Conservation (phyloP, 2,329 filamentous ascomycete genomes). For the Aspergillus udagawae region DNA sequence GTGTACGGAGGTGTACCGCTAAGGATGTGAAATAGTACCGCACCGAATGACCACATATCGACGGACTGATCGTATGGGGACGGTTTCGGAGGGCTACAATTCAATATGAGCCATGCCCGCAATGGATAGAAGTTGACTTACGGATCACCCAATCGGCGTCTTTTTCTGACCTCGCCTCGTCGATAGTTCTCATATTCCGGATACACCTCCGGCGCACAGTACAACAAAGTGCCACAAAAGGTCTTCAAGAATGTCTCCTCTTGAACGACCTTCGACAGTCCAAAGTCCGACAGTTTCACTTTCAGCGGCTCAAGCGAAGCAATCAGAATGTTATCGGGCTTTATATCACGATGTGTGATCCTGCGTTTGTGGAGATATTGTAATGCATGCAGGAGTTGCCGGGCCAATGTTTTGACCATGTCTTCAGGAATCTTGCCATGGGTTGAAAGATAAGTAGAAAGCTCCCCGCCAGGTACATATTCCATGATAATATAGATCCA, state of each 20-base stretch:
- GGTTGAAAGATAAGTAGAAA: constrained; percentile 67
- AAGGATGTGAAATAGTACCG: constrained; percentile 84
- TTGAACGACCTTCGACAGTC: constrained; percentile 88
- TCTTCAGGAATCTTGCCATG: constrained; percentile 62
- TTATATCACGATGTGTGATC: constrained; percentile 98
- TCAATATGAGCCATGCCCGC: constrained; percentile 9
- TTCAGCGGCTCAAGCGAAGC: constrained; percentile 66
- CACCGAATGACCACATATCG: constrained; percentile 94
- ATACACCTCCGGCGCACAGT: constrained; percentile 96
- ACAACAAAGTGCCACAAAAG: constrained; percentile 92
- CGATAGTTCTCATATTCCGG: constrained; percentile 70
- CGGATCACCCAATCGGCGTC: constrained; percentile 52
- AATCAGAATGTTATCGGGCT: constrained; percentile 95
- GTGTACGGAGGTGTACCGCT: constrained; percentile 76
- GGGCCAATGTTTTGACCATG: constrained; percentile 66
- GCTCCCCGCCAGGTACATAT: constrained; percentile 74
- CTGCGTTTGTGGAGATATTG: constrained; percentile 80
- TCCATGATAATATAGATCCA: constrained; percentile 98
- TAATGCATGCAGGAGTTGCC: constrained; percentile 69
- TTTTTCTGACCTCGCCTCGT: constrained; percentile 57
- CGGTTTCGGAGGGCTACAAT: constrained; percentile 43
- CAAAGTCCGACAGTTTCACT: constrained; percentile 95
- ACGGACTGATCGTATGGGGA: constrained; percentile 83
- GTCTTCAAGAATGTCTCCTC: constrained; percentile 92
- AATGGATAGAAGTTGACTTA: constrained; percentile 23